Base-by-base conservation (phyloP, 768 basidiomycete genomes). In the Asterophora parasitica region DNA sequence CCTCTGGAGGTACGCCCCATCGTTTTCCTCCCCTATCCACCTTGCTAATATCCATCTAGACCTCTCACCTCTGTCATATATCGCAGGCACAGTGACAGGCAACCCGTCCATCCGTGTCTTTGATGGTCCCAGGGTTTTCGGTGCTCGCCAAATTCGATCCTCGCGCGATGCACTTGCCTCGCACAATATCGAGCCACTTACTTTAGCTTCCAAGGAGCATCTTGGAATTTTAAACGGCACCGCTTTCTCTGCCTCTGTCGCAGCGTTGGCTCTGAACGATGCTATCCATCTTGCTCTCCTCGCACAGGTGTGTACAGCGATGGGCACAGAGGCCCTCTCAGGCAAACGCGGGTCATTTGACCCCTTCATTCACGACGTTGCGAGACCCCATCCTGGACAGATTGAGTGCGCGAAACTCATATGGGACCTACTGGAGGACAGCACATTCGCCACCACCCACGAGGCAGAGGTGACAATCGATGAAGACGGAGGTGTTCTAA, bases 321-420 rank as follows among this genome's bases (percentile, higher is more conserved):
- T 93, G 76, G 88, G 89, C 12, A 79, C 83, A 4, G 91, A 93
- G 61, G 90, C 89, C 5, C 77, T 92, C 53, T 65, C 80, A 30
- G 91, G 91, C 13, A 76, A 82, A 12, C 80, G 81, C 17, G 81
- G 73, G 10, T 84, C 83, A 0, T 88, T 84, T 58, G 83, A 82
- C 50, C 78, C 85, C 2, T 93, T 93, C 71, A 87, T 93, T 50
- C 82, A 85, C 61, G 74, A 77, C 45, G 67, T 75, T 31, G 79
- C 84, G 12, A 81, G 91, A 8, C 91, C 91, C 6, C 91, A 93
- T 63, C 84, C 87, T 4, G 90, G 90, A 44, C 90, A 92, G 75
- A 76, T 93, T 38, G 87, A 92, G 61, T 77, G 74, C 1, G 89
- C 86, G 2, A 77, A 71, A 53, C 80, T 78, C 46, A 79, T 93